Evolutionary conservation across 306 rosid species (phyloP).

Genomic region (Myrica gale): DNA sequence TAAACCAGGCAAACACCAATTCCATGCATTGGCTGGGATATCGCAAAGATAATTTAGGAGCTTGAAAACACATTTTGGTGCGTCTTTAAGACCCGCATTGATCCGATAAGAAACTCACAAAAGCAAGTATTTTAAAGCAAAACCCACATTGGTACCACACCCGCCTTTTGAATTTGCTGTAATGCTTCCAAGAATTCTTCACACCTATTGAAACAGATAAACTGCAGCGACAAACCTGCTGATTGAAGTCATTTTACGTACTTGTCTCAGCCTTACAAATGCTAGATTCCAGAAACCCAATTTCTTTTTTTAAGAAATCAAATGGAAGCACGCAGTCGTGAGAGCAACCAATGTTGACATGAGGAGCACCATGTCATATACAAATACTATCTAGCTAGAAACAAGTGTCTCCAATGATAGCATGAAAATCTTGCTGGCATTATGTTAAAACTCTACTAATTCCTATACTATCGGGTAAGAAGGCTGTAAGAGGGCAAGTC

Average conservation of each 20-base stretch:
- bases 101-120: not conserved
- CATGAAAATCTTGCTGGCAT: constrained; percentile 25
- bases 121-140: not conserved
- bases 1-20: too few species aligned
- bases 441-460: constrained; percentile 18
- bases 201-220: constrained; percentile 22
- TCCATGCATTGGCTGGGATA: too few species aligned
- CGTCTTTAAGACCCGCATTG: not conserved
- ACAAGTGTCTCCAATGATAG: constrained; percentile 7
- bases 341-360: constrained; percentile 31
- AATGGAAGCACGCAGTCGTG: constrained; percentile 37
- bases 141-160: constrained; percentile 19
- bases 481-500: constrained; percentile 85
- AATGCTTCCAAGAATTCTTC: constrained; percentile 25
- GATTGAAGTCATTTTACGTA: constrained; percentile 27
- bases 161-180: constrained; percentile 32
- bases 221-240: constrained; percentile 35
- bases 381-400: constrained; percentile 46
- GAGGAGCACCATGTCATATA: constrained; percentile 46
- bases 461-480: constrained; percentile 57
- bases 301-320: constrained; percentile 30
- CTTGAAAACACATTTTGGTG: not conserved
- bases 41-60: too few species aligned
- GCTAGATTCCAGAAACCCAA: constrained; percentile 20
- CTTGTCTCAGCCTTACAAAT: constrained; percentile 31